phyloP scores from a whole-genome alignment of 371 early-diverging fungal genomes.

The Mortierella sp. region DNA sequence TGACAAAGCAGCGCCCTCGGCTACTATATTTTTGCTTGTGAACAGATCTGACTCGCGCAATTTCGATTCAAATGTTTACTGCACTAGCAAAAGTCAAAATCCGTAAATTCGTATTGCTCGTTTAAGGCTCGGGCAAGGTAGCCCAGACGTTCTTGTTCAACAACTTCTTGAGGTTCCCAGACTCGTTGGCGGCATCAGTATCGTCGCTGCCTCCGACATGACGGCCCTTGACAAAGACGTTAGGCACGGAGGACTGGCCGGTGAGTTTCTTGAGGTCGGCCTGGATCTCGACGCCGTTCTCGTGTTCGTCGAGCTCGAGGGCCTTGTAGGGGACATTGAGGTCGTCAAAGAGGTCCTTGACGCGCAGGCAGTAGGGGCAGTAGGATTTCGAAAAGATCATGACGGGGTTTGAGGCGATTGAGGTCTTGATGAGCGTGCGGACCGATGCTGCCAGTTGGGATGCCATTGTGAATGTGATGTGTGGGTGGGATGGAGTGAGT shows the following conservation, averaged over 20 bases:
- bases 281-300: constrained; percentile 86
- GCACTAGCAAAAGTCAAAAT: too few species aligned
- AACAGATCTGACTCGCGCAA: too few species aligned
- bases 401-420: constrained; percentile 43
- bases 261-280: constrained; percentile 73
- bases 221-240: constrained; percentile 84
- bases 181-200: constrained; percentile 14
- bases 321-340: constrained; percentile 68
- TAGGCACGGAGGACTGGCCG: constrained; percentile 91
- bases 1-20: too few species aligned
- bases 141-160: constrained; percentile 38
- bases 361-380: constrained; percentile 87
- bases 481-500: background rate
- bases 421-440: constrained; percentile 25
- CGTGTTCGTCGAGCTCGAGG: constrained; percentile 73
- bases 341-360: constrained; percentile 80
- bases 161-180: constrained; percentile 32
- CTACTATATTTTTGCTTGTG: too few species aligned
- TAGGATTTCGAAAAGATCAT: constrained; percentile 87
- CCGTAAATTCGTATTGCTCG: background rate
- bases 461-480: background rate
- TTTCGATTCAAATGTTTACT: background rate
- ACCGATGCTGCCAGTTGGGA: constrained; percentile 18
- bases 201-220: constrained; percentile 89
- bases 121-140: background rate